Conservation (phyloP, 495 filamentous ascomycete species). For the Sabuloglossum arenarium region DNA sequence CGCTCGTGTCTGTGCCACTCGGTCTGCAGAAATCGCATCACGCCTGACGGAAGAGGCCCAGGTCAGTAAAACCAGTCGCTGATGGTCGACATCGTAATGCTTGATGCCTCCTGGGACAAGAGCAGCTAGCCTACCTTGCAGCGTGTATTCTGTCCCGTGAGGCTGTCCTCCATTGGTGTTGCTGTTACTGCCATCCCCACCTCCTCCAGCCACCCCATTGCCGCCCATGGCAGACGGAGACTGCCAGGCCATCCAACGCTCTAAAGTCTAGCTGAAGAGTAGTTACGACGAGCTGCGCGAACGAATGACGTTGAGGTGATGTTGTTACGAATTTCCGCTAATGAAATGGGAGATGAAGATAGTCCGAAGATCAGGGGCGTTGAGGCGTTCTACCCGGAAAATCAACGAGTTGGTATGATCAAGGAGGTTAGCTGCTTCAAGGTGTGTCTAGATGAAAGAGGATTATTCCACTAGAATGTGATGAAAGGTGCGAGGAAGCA, state of each 20-base stretch:
- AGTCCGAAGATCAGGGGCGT: background rate
- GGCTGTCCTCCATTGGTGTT: constrained; percentile 30
- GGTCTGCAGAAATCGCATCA: constrained; percentile 98
- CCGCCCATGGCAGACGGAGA: constrained; percentile 42
- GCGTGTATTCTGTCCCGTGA: constrained; percentile 88
- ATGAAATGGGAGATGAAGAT: background rate
- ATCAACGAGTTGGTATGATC: background rate
- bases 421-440: background rate
- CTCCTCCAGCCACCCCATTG: constrained; percentile 35
- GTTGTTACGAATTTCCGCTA: background rate
- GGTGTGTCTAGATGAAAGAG: background rate
- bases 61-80: background rate
- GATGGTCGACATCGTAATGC: background rate
- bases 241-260: constrained; percentile 34
- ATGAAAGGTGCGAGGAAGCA: background rate
- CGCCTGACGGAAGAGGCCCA: constrained; percentile 32
- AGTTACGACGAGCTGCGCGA: background rate
- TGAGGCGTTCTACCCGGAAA: background rate
- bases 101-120: background rate
- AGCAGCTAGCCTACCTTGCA: constrained; percentile 49
- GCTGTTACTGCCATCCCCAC: constrained; percentile 22
- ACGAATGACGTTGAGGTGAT: background rate
- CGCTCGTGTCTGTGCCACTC: constrained; percentile 98
- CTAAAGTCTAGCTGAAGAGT: background rate
- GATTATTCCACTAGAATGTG: background rate